phyloP scores from a whole-genome alignment of 2,329 filamentous ascomycete genomes.

The Dryadomyces sulphureus region DNA sequence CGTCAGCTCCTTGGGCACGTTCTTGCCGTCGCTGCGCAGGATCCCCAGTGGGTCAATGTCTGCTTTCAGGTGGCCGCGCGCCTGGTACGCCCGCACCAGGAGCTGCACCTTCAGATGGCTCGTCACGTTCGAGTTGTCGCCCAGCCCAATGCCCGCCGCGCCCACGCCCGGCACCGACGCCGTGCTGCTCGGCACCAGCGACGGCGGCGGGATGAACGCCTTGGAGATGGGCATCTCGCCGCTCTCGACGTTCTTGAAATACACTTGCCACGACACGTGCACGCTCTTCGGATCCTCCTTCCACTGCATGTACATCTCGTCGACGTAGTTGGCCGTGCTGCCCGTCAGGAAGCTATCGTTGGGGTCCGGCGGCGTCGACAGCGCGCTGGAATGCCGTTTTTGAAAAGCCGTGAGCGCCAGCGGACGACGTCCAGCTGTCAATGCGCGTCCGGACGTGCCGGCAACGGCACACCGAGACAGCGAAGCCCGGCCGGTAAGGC shows the following conservation, averaged over 20 bases:
- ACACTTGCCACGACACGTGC: conserved; percentile 96
- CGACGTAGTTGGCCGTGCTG: conserved; percentile 96
- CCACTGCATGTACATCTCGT: conserved; percentile 99
- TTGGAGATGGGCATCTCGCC: conserved; percentile 96
- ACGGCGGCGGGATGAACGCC: conserved; percentile 91
- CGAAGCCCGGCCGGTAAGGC: conserved; percentile 6
- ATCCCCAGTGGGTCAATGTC: conserved; percentile 95
- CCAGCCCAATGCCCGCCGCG: conserved; percentile 45
- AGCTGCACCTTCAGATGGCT: conserved; percentile 98
- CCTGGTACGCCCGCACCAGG: conserved; percentile 92
- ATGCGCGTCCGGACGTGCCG: conserved; percentile 7
- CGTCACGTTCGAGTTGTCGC: conserved; percentile 66
- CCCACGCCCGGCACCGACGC: conserved; percentile 63
- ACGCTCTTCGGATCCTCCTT: conserved; percentile 86
- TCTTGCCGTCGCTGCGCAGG: conserved; percentile 54
- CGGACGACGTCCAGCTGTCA: conserved; percentile 32
- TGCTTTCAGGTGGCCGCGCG: conserved; percentile 94
- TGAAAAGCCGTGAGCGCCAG: conserved; percentile 26
- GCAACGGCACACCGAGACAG: conserved; percentile 3
- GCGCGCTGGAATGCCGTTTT: conserved; percentile 39
- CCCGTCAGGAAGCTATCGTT: conserved; percentile 95
- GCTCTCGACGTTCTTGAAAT: conserved; percentile 98
- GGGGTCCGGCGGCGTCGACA: conserved; percentile 49
- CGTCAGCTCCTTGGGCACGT: conserved; percentile 81
- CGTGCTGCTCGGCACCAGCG: conserved; percentile 68